A percentile compares a stretch with the other conserved stretches of the same genome.
These are phyloP conservation scores for Tuctoria greenei DNA, from an alignment of 176 grass and related monocot species.

Conservation along the genomic window DNA sequence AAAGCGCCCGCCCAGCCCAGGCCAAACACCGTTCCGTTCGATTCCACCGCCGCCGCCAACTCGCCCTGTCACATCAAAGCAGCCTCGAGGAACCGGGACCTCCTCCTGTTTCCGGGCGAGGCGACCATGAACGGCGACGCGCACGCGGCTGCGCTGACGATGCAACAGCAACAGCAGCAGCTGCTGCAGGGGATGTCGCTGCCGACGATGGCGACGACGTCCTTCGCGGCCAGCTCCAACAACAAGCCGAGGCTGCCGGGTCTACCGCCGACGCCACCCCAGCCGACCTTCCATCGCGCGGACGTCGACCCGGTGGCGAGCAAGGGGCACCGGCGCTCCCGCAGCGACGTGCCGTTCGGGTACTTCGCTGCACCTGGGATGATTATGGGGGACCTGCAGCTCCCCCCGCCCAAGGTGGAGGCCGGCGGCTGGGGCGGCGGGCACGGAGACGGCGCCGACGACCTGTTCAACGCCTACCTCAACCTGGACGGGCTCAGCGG, in stretches of 20 bases:
- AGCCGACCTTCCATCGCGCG: constrained; percentile 26
- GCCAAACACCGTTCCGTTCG: too few species aligned
- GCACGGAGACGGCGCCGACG: constrained; percentile 37
- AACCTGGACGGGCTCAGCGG: constrained; percentile 76
- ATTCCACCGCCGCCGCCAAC: neutral
- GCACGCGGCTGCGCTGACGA: constrained; percentile 43
- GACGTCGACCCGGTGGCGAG: constrained; percentile 17
- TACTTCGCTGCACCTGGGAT: constrained; percentile 53
- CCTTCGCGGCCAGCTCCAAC: constrained; percentile 7
- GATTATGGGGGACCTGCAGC: too few species aligned
- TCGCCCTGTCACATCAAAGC: neutral
- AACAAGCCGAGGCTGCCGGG: constrained; percentile 34
- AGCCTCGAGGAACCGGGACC: too few species aligned
- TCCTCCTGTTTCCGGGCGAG: too few species aligned
- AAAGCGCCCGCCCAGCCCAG: too few species aligned
- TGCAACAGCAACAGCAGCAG: constrained; percentile 42
- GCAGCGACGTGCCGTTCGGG: constrained; percentile 74
- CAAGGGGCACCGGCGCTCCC: constrained; percentile 55
- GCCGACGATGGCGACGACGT: constrained; percentile 13
- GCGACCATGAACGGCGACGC: constrained; percentile 50
- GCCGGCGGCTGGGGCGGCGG: constrained; percentile 38
- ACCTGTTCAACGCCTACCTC: constrained; percentile 78
- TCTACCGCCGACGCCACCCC: constrained; percentile 54
- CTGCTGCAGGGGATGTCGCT: constrained; percentile 32
- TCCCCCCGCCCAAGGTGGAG: constrained; percentile 61